phyloP scores from a whole-genome alignment of 345 rosid species.

The Nasturtium officinale region DNA sequence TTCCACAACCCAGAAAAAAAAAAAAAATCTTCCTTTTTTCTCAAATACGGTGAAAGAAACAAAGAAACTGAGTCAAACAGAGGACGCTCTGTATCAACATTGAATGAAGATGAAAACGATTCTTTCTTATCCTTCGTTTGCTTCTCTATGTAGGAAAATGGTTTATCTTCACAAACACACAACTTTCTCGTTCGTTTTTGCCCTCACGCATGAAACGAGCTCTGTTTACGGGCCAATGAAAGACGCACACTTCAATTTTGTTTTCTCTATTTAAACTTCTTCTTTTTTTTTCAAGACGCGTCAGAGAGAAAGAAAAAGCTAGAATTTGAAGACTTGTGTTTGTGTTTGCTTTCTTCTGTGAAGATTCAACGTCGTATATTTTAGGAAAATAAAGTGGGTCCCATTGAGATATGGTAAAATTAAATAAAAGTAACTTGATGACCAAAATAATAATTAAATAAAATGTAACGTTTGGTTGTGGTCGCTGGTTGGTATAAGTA shows the following conservation, averaged over 20 bases:
- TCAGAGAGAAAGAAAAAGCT: not conserved
- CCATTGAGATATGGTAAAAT: slow-evolving; percentile 28
- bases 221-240: slow-evolving; percentile 28
- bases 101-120: slow-evolving; percentile 26
- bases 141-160: slow-evolving; percentile 34
- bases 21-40: not conserved
- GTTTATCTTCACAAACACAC: slow-evolving; percentile 38
- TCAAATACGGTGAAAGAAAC: slow-evolving; percentile 12
- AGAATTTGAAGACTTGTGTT: not conserved
- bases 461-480: slow-evolving; percentile 27
- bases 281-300: slow-evolving; percentile 20
- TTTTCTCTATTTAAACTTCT: not conserved
- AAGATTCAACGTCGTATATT: slow-evolving; percentile 23
- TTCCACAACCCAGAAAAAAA: not conserved
- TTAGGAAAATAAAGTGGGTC: slow-evolving; percentile 30
- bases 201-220: slow-evolving; percentile 32
- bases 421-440: no score
- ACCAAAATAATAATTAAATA: no score
- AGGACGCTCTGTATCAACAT: slow-evolving; percentile 25
- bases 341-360: slow-evolving; percentile 4
- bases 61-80: slow-evolving; percentile 22
- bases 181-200: slow-evolving; percentile 44
- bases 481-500: not conserved
- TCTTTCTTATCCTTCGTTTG: slow-evolving; percentile 7
- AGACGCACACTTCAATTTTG: slow-evolving; percentile 13